Evolutionary conservation across 208 protist species (phyloP).

Genomic region (Phytomonas sp.): DNA sequence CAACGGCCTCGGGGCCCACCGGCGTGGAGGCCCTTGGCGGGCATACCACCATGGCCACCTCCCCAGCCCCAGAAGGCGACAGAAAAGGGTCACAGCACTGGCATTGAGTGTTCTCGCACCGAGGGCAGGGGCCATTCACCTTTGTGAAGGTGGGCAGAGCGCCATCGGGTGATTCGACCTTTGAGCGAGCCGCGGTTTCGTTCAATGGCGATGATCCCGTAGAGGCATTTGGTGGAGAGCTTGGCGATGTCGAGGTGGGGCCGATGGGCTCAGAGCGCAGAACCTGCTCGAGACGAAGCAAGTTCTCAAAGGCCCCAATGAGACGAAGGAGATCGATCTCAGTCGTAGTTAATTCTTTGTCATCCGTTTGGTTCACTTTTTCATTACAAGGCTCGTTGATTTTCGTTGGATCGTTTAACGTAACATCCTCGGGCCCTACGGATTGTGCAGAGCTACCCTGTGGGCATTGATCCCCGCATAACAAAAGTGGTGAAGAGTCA

Average conservation of each 20-base stretch:
- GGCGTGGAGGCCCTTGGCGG: not conserved
- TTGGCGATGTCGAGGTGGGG: not conserved
- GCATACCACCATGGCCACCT: constrained; percentile 3
- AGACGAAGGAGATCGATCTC: constrained; percentile 50
- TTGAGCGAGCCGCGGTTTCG: not conserved
- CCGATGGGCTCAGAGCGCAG: constrained; percentile 11
- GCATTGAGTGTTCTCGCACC: not conserved
- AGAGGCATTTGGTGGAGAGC: not conserved
- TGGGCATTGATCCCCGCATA: not conserved
- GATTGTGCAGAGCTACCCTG: not conserved
- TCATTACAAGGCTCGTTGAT: not conserved
- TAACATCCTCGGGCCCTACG: not conserved
- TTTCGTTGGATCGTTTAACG: not conserved
- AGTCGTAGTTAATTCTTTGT: constrained; percentile 7
- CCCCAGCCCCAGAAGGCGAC: not conserved
- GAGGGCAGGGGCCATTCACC: constrained; percentile 3
- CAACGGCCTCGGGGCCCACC: constrained; percentile 9
- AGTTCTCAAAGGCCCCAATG: constrained; percentile 73
- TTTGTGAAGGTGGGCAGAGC: not conserved
- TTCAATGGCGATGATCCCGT: not conserved
- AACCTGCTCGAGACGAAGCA: constrained; percentile 57
- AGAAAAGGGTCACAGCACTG: not conserved
- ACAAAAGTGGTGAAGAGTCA: not conserved
- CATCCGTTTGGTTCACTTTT: not conserved
- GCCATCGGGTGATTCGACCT: not conserved